Evolutionary conservation across 352 stramenopile species (phyloP), one percentile per base, ranked within the genome.

Genomic region (Pythium graminicola): DNA sequence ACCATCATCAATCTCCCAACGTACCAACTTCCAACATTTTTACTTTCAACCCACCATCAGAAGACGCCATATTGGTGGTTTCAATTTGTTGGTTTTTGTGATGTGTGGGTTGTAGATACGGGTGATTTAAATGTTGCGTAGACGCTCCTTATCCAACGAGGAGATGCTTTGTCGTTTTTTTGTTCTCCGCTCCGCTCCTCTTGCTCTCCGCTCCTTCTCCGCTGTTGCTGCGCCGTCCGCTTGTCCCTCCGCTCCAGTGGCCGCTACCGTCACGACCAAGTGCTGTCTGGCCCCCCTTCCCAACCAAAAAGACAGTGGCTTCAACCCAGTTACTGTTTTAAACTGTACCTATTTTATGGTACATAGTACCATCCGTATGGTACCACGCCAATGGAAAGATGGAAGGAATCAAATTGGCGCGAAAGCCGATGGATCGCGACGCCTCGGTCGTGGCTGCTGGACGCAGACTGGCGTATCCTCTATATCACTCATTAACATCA

Each of bases 241-340:
- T 14, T 9, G 16, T 46, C 20, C 7, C 53, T 51, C 41, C 29
- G 10, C 4, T 50, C 50, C 24, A 44, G 43, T 50, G 41, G 51
- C 51, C 51, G 38, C 38, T 44, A 8, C 35, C 38, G 4, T 44
- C n/a, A 19, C 38, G 38, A 44, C 17, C 27, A 24, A 46, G 33
- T 43, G 38, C 26, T 32, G 20, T 11, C 26, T 22, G 47, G 10
- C 43, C 43, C 46, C 54, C 47, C 45, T 40, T 62, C 38, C 52
- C 52, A 59, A 52, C 52, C 52, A 59, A 59, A 50, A 16, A 35
- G 16, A 29, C 17, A 27, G 33, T 31, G 51, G 51, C 52, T 59
- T 59, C 52, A 59, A 59, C 52, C 52, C 40, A 52, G 22, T 44
- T 20, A 57, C 43, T 59, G 52, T 59, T 59, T 59, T 59, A 59